Base-by-base conservation (phyloP, 1,139 yeast species). In the Saccharomyces hybrid region DNA sequence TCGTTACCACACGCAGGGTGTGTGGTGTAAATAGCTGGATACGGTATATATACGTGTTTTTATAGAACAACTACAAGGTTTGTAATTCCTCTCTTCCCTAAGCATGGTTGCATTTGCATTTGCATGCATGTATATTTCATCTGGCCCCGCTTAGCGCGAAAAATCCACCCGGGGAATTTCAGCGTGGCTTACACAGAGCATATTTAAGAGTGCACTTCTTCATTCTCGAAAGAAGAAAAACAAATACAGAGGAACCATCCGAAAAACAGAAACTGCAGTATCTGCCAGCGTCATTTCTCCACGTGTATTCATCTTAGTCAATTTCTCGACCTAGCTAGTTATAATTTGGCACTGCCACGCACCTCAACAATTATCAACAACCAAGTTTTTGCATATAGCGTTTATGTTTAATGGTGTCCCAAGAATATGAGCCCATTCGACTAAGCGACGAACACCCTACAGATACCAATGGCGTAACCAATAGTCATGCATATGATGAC, bases 381-480 rank as follows among this genome's bases (percentile, higher is more conserved):
- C 44, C n/a, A 8, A 24, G 9, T 16, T 38, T 38, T 38, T 16
- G 9, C 21, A 16, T 38, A 38, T 16, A 38, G 44, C 21, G 24
- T 38, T 38, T 38, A 38, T 38, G 24, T 38, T 38, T 38, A 46
- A 56, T 56, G 58, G 53, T 38, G 21, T 47, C 53, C 16, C 26
- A 49, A 48, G 53, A 47, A 31, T 54, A 52, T 41, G 54, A 54
- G 44, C 55, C 53, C 26, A 53, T 56, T 12, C 51, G 47, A 47
- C 19, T 12, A 24, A 38, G 44, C 24, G n/a, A 38, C 9, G 44
- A 38, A 38, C 19, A 11, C 24, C 44, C 16, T 19, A 16, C 44
- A 46, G 31, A 46, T 11, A 7, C 2, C 11, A 9, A 38, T 11
- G 3, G 27, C 11, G 11, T 19, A 9, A 16, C 12, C 24, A 9